Evolutionary conservation across 2,329 filamentous ascomycete genomes (phyloP), one percentile per base, ranked within the genome.

Genomic region (Penicillium sp.): DNA sequence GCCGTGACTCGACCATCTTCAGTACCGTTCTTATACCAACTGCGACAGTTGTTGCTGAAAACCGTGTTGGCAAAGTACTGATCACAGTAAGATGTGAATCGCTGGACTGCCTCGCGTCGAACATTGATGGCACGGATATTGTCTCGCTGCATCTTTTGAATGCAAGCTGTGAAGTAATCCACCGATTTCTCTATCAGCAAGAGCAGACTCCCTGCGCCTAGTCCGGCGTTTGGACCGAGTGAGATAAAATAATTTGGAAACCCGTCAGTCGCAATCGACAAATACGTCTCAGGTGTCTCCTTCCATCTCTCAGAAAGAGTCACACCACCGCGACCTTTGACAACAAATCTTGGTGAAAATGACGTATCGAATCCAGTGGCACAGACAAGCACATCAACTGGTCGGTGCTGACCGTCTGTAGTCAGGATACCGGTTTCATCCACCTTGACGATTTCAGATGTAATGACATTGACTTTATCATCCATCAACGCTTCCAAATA

Each of bases 401-500:
- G 58, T 46, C 68, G 63, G 47, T 72, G 69, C 16, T 61, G 64
- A 4, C 72, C 71, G 40, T 75, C 72, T 3, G 62, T 67, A 0
- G 68, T 71, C 21, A 71, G 55, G 16, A 76, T 70, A 4, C 71
- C 70, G 1, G 61, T 60, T 21, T 62, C 60, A 24, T 68, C 64
- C 13, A 74, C 59, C 11, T 61, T 75, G 18, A 74, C 75, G 61
- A 89, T 89, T 1, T 72, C 76, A 0, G 77, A 80, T 14, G 75
- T 77, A 62, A 88, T 83, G 56, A 84, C 81, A 4, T 81, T 77
- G 1, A 87, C 84, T 52, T 88, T 87, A 5, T 82, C 79, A 54
- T 83, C 77, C 0, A 79, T 78, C 16, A 89, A 73, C 0, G 86
- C 85, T 66, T 89, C 86, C 2, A 90, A 69, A 52, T 80, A 80